Evolutionary conservation across 106 monocot genomes (phyloP).

Genomic region (Dendrobium catenatum): DNA sequence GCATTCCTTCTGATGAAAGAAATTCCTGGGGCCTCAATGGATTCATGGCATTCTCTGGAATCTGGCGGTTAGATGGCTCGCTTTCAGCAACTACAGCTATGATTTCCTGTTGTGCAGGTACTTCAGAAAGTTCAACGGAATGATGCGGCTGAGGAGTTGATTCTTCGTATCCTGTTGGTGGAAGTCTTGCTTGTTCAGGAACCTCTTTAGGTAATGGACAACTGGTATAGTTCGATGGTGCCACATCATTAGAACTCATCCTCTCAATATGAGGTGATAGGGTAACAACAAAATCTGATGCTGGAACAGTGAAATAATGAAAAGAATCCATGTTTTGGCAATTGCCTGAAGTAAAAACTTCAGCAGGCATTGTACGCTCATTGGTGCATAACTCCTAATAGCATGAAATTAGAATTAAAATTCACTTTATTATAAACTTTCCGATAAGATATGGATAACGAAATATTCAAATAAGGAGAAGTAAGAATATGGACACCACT

Average conservation of each 20-base stretch:
- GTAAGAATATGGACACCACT: not conserved
- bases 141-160: not conserved
- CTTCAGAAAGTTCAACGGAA: constrained; percentile 11
- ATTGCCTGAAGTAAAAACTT: constrained; percentile 10
- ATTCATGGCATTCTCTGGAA: not conserved
- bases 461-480: not conserved
- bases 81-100: not conserved
- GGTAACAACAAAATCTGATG: not conserved
- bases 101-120: constrained; percentile 7
- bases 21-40: not conserved
- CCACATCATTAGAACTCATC: not conserved
- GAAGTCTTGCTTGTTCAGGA: not conserved
- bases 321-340: not conserved
- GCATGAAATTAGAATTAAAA: not conserved
- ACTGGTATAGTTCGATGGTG: not conserved
- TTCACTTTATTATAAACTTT: not conserved
- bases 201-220: not conserved
- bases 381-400: not conserved
- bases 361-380: constrained; percentile 7
- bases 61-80: not conserved
- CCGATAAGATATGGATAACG: not conserved
- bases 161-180: not conserved
- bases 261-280: constrained; percentile 1
- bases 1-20: not conserved
- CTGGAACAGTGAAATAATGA: not conserved